Evolutionary conservation across 345 rosid genomes (phyloP).

Genomic region (Gossypium thurberi): DNA sequence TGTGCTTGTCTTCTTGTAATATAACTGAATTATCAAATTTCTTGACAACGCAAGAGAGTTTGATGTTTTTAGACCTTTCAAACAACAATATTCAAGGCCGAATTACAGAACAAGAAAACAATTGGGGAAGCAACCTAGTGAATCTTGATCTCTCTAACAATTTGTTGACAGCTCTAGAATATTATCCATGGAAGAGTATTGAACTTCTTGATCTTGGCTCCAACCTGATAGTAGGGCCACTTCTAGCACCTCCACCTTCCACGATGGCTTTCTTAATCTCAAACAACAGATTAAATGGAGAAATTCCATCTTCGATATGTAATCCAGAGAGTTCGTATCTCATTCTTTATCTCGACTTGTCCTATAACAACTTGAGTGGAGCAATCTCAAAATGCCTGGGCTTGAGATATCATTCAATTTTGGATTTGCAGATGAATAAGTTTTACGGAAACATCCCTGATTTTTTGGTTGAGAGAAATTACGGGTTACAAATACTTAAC

Average conservation of each 20-base stretch:
- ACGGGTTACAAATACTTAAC: not conserved
- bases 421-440: conserved; percentile 16
- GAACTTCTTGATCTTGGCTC: too few species aligned
- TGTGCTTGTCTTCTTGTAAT: not conserved
- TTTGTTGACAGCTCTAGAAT: not conserved
- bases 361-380: conserved; percentile 22
- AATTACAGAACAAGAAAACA: not conserved
- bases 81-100: not conserved
- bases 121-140: not conserved
- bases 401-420: not conserved
- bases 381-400: not conserved
- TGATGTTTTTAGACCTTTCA: not conserved
- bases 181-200: not conserved
- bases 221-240: not conserved
- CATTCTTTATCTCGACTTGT: not conserved
- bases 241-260: conserved; percentile 2
- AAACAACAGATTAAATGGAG: conserved; percentile 10
- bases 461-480: not conserved
- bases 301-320: conserved; percentile 14
- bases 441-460: conserved; percentile 17
- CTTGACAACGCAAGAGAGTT: not conserved
- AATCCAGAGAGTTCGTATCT: not conserved
- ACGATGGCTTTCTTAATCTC: not conserved
- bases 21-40: not conserved
- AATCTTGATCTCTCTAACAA: not conserved